A percentile compares a stretch with the other conserved stretches of the same genome.
Evolutionary conservation across 192 early-diverging fungal species (phyloP).

Genomic region (Powellomyces hirtus): DNA sequence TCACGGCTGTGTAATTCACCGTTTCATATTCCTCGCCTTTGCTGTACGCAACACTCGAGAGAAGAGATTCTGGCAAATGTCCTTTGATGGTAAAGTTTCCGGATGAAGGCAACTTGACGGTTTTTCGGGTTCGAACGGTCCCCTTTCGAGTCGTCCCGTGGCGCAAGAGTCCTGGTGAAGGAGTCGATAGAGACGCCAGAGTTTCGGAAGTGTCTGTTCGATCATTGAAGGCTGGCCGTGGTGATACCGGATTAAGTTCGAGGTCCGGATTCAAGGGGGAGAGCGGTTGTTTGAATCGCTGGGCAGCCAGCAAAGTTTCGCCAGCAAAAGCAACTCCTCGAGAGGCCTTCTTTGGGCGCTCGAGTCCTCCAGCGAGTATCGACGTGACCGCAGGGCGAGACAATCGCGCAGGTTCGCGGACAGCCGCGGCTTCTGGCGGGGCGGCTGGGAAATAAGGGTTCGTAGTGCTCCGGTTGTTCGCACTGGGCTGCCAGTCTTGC

Average conservation of each 20-base stretch:
- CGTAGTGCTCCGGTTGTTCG: no score
- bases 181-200: background rate
- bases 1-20: constrained; percentile 69
- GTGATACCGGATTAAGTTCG: background rate
- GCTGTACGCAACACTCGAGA: constrained; percentile 35
- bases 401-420: no score
- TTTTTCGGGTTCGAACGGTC: constrained; percentile 7
- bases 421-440: no score
- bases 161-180: background rate
- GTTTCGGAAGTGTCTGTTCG: background rate
- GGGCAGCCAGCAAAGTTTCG: background rate
- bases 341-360: background rate
- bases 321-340: background rate
- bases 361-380: no score
- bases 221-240: background rate
- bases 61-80: constrained; percentile 22
- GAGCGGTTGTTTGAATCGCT: background rate
- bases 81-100: constrained; percentile 38
- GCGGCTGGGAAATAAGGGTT: no score
- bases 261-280: no score
- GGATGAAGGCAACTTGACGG: constrained; percentile 20
- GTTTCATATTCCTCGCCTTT: constrained; percentile 78
- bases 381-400: no score
- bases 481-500: no score
- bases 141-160: background rate